Conservation (phyloP, 2,329 filamentous ascomycete genomes). For the Exophiala sp. region DNA sequence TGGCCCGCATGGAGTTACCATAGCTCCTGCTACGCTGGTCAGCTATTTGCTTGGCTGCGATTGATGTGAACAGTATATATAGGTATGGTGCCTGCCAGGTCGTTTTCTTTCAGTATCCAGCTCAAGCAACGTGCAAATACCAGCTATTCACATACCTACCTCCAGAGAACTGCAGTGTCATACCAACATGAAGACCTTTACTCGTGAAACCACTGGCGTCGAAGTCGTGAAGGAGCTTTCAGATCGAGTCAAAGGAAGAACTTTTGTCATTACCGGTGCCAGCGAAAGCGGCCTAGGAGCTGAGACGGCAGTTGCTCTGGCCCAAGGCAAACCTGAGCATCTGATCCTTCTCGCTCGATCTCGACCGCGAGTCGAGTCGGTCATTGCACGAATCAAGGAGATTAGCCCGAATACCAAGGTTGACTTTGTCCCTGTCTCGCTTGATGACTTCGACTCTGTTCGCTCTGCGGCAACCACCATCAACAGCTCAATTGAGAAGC, state of each 20-base stretch:
- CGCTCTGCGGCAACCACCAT: constrained; percentile 29
- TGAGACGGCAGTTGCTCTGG: constrained; percentile 30
- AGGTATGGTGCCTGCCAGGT: no score
- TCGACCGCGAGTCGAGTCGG: constrained; percentile 27
- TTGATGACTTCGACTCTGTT: constrained; percentile 25
- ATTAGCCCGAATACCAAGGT: constrained; percentile 20
- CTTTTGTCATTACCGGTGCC: constrained; percentile 32
- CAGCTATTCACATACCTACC: not conserved
- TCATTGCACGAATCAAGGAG: constrained; percentile 27
- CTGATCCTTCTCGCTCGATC: constrained; percentile 33
- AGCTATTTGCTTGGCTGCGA: no score
- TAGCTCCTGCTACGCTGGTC: no score
- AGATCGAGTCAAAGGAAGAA: constrained; percentile 32
- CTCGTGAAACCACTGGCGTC: constrained; percentile 30
- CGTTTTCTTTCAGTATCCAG: not conserved
- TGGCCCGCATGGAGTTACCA: no score
- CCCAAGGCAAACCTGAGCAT: constrained; percentile 29
- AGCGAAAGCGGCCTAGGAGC: constrained; percentile 28
- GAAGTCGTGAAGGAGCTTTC: constrained; percentile 33
- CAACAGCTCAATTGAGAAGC: constrained; percentile 20
- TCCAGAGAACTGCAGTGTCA: not conserved
- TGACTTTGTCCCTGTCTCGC: constrained; percentile 22
- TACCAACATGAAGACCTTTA: constrained; percentile 29
- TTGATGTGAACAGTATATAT: no score
- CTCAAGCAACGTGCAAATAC: not conserved